Evolutionary conservation across 23 red algal species (phyloP), one percentile per base, ranked within the genome.

Genomic region (Chondrus crispus): DNA sequence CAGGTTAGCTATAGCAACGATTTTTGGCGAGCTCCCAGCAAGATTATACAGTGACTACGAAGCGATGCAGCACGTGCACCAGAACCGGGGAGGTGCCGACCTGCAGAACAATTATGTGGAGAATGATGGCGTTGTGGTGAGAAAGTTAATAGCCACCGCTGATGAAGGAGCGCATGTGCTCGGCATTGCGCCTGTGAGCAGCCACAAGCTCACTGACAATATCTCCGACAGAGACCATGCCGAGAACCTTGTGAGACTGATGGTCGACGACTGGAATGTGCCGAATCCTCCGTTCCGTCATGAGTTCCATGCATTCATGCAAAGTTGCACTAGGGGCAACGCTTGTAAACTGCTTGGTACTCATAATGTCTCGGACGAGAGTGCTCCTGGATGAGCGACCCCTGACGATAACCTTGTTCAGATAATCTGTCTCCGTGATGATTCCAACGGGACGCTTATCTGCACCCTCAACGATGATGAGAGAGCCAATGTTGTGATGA

Each of bases 141-240:
- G 46, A 60, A 24, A 7, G n/a, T 84, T 90, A 97, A 57, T 93
- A 97, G 22, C 80, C 85, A 36, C 90, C 95, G 1, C 68, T 70
- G 44, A 97, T 97, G 49, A 93, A 97, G 43, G 92, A 88, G 44
- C 88, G 92, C 72, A 97, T 79, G 39, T 81, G 84, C 26, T 93
- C 80, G 0, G 83, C 95, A 54, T 97, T 74, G 48, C 79, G 53
- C 82, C 87, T 85, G 49, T 92, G 85, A 22, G 83, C 83, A 4
- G 92, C 95, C 12, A 95, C 88, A 46, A 98, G 68, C 74, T 93
- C 88, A 49, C 71, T 87, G 30, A 98, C 96, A 28, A 98, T 93
- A 89, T 98, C 96, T 46, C 96, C 96, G 41, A 98, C 91, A 39
- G 84, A 91, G 37, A 98, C 88, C 88, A 98, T 90, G 24, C 96